These are phyloP conservation scores for Trypanosoma avium DNA, from an alignment of 208 protist genomes.

Conservation along the genomic window DNA sequence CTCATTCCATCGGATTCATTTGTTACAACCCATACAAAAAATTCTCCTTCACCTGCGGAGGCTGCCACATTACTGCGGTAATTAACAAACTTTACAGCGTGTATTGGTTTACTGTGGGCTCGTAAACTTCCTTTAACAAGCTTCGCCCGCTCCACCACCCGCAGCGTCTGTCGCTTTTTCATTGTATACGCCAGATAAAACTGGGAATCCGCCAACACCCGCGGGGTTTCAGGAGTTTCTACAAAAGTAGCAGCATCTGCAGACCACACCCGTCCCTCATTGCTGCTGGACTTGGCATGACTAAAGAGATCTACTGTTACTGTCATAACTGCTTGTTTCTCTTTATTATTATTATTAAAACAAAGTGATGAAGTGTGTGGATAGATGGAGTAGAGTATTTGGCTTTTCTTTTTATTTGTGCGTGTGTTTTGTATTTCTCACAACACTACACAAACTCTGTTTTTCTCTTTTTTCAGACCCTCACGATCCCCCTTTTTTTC, in stretches of 20 bases:
- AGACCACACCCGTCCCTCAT: constrained; percentile 48
- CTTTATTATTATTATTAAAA: neutral
- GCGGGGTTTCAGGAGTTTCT: constrained; percentile 42
- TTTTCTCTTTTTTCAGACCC: constrained; percentile 5
- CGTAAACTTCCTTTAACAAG: constrained; percentile 58
- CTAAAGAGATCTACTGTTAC: constrained; percentile 41
- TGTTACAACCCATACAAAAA: constrained; percentile 80
- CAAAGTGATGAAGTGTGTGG: too few species aligned
- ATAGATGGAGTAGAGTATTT: too few species aligned
- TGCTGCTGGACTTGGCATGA: constrained; percentile 18
- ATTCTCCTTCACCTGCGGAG: constrained; percentile 57
- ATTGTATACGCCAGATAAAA: constrained; percentile 81
- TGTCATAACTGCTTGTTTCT: constrained; percentile 3
- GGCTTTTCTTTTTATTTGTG: constrained; percentile 1
- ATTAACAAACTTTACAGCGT: constrained; percentile 81
- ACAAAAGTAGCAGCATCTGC: constrained; percentile 58
- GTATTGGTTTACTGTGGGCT: constrained; percentile 54
- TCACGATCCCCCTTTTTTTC: neutral
- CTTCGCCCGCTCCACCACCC: constrained; percentile 58
- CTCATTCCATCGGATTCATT: constrained; percentile 22
- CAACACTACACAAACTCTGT: too few species aligned
- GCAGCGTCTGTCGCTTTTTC: constrained; percentile 68
- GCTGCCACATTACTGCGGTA: constrained; percentile 88
- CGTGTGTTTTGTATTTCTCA: too few species aligned
- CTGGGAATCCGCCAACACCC: constrained; percentile 77